Evolutionary conservation across 768 basidiomycete genomes (phyloP).

Genomic region (Hericium alpestre): DNA sequence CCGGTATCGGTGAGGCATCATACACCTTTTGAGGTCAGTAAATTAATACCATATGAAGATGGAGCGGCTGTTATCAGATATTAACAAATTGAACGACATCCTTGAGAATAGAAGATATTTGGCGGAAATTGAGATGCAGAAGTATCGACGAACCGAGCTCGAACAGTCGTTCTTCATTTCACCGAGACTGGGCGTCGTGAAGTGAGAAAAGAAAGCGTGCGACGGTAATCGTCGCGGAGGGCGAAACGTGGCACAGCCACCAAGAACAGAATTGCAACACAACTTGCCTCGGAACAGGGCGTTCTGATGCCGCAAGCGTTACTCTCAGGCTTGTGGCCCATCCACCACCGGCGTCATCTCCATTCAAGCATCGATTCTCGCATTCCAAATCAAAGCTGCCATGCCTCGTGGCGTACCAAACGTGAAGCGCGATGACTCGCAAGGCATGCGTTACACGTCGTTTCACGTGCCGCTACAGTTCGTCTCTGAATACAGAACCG

Average conservation of each 20-base stretch:
- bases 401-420: conserved; percentile 84
- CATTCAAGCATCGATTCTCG: neutral
- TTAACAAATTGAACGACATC: neutral
- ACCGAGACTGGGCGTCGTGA: no score
- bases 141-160: no score
- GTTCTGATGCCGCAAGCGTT: neutral
- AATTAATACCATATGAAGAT: no score
- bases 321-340: neutral
- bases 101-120: no score
- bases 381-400: neutral
- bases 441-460: conserved; percentile 66
- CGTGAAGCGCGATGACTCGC: conserved; percentile 65
- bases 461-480: conserved; percentile 64
- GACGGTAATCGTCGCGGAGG: neutral
- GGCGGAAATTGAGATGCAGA: no score
- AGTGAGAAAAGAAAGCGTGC: neutral
- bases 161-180: no score
- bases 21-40: no score
- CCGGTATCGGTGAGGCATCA: no score
- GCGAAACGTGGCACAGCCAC: neutral
- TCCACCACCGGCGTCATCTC: neutral
- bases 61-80: neutral
- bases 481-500: conserved; percentile 7
- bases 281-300: neutral
- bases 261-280: neutral